Base-by-base conservation (phyloP, 441 rosid genomes). In the Metrosideros polymorpha region DNA sequence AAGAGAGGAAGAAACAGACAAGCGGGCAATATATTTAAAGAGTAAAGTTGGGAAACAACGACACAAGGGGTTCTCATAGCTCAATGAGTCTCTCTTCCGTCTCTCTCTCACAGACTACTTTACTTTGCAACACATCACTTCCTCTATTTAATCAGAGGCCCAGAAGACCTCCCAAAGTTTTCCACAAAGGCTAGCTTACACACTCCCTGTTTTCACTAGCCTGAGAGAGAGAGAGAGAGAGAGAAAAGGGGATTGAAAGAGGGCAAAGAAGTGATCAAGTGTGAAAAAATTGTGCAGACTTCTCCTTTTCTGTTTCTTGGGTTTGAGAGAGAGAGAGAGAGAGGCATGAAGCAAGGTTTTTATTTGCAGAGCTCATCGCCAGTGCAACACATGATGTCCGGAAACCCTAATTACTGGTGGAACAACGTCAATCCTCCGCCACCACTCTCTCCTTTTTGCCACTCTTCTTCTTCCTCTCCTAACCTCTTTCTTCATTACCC, bases 381-480 rank as follows among this genome's bases (percentile, higher is more conserved):
- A 83, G 84, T 83, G 43, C 84, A 83, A 15, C 98, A 95, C 89
- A 88, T 96, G 92, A 93, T 94, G 95, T 89, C 95, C 87, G 98
- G 96, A 85, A 96, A 93, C 96, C 95, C 95, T 91, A 95, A 91
- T 86, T 91, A 92, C 95, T 95, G 98, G 97, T 92, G 90, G 90
- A 94, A 90, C 86, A 94, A 90, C 86, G 93, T 91, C 89, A 93
- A 85, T 56, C 87, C 89, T 84, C 84, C 93, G 90, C 82, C 95
- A 90, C 86, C 92, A 57, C 13, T 86, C 88, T 49, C 87, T 88
- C 92, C 82, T 30, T 91, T 79, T 85, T 92, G 88, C 88, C 92
- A 63, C 89, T 92, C 90, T 61, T 90, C 87, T 85, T 87, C 92
- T 88, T 88, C 91, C 82, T 85, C 86, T 79, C 87, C 97, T 43